These are phyloP conservation scores for Dalbergia oliveri DNA, from an alignment of 306 rosid genomes.

Conservation along the genomic window DNA sequence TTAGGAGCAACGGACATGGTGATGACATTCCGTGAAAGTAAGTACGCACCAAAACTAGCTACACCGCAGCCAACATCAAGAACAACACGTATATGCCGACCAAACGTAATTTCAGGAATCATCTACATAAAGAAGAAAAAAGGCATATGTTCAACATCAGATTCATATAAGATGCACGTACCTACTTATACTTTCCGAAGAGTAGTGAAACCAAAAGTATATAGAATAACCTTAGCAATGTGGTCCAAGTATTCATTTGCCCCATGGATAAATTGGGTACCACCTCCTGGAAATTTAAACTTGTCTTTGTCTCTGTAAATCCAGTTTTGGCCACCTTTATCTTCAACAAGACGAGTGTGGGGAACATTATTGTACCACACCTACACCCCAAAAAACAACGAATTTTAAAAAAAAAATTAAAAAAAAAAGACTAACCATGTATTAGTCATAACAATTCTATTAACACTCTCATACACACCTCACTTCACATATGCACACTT, in stretches of 20 bases:
- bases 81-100: constrained; percentile 75
- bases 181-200: constrained; percentile 22
- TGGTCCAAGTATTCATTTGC: constrained; percentile 91
- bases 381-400: constrained; percentile 57
- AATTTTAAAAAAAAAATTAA: not conserved
- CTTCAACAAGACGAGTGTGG: constrained; percentile 91
- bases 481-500: no score
- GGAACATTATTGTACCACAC: constrained; percentile 95
- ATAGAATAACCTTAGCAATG: constrained; percentile 69
- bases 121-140: constrained; percentile 53
- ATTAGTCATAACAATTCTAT: not conserved
- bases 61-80: constrained; percentile 97
- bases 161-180: constrained; percentile 2
- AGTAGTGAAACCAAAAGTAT: constrained; percentile 18
- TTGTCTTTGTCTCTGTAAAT: constrained; percentile 69
- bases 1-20: constrained; percentile 95
- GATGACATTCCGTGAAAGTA: constrained; percentile 77
- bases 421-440: not conserved
- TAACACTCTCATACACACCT: not conserved
- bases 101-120: constrained; percentile 89
- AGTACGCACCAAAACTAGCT: constrained; percentile 95
- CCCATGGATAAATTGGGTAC: constrained; percentile 97
- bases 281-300: constrained; percentile 97
- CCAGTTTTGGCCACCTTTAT: constrained; percentile 99
- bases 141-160: constrained; percentile 49